A percentile compares a stretch with the other conserved stretches of the same genome.
Evolutionary conservation across 2,329 filamentous ascomycete genomes (phyloP).

Genomic region (Verruconis gallopava): DNA sequence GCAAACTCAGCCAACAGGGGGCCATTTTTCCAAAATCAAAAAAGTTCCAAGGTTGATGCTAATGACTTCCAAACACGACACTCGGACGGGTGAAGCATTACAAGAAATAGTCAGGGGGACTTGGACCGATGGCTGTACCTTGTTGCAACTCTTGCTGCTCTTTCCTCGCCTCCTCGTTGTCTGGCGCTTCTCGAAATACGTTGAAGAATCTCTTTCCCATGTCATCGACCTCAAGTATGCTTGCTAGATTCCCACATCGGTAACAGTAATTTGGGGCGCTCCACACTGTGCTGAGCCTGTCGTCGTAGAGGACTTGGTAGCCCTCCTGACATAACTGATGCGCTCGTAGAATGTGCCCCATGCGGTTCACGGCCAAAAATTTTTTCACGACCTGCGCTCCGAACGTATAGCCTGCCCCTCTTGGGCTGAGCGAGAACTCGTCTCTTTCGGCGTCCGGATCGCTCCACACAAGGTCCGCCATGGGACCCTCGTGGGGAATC

Average conservation of each 20-base stretch:
- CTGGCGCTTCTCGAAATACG: constrained; percentile 90
- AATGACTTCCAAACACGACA: too few species aligned
- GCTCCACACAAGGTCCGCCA: constrained; percentile 99
- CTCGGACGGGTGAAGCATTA: too few species aligned
- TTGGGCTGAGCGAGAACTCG: constrained; percentile 86
- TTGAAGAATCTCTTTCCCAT: constrained; percentile 92
- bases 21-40: too few species aligned
- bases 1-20: too few species aligned
- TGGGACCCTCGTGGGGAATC: constrained; percentile 95
- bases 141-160: constrained; percentile 61
- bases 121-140: constrained; percentile 48
- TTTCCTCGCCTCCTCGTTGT: constrained; percentile 76
- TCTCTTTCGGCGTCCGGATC: constrained; percentile 95
- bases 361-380: constrained; percentile 91
- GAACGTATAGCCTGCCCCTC: constrained; percentile 94
- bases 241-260: constrained; percentile 91
- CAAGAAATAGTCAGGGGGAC: constrained; percentile 54
- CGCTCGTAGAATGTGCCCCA: constrained; percentile 95
- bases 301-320: constrained; percentile 92
- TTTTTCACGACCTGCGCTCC: constrained; percentile 97
- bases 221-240: constrained; percentile 90
- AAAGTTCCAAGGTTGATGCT: too few species aligned
- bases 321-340: constrained; percentile 98
- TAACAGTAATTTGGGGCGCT: constrained; percentile 72
- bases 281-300: constrained; percentile 91